Percentiles rank a stretch among this genome's conserved stretches.
Conservation (phyloP, 2,329 filamentous ascomycete genomes). For the Aspergillus uvarum region DNA sequence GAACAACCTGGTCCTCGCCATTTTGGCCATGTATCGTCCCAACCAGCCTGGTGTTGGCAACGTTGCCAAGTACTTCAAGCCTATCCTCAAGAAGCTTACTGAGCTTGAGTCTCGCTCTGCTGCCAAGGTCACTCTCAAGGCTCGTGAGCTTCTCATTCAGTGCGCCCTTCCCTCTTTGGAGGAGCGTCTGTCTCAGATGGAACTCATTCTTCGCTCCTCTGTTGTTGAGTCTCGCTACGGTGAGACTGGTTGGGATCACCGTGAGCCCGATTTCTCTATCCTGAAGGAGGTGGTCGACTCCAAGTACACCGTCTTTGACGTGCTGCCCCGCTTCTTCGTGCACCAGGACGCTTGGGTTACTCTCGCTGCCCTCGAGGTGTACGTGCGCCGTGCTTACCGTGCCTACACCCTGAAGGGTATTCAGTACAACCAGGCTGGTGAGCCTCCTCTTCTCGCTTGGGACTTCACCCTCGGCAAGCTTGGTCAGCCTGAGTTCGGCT, state of each 20-base stretch:
- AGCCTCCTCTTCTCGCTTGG: conserved; percentile 81
- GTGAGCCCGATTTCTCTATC: conserved; percentile 83
- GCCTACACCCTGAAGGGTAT: conserved; percentile 89
- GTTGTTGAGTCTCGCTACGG: conserved; percentile 97
- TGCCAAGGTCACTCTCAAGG: conserved; percentile 95
- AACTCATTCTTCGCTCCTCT: conserved; percentile 93
- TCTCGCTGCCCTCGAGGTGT: conserved; percentile 89
- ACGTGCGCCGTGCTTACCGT: conserved; percentile 93
- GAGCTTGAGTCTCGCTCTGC: conserved; percentile 84
- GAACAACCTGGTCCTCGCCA: conserved; percentile 88
- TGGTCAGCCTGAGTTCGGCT: conserved; percentile 85
- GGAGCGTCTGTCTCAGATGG: conserved; percentile 94
- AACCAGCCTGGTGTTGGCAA: conserved; percentile 90
- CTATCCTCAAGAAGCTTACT: conserved; percentile 77
- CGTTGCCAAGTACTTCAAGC: conserved; percentile 82
- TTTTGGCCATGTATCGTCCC: conserved; percentile 89
- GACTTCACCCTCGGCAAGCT: conserved; percentile 94
- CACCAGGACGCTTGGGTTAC: conserved; percentile 94
- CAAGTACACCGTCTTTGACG: conserved; percentile 97
- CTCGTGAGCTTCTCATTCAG: conserved; percentile 94
- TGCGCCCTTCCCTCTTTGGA: conserved; percentile 94
- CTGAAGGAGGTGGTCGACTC: conserved; percentile 98
- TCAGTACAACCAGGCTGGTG: conserved; percentile 73
- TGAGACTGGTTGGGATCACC: conserved; percentile 94
- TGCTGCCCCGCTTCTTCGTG: conserved; percentile 90